phyloP scores from a whole-genome alignment of 805 yeast species.

The Saccharomyces cerevisiae region DNA sequence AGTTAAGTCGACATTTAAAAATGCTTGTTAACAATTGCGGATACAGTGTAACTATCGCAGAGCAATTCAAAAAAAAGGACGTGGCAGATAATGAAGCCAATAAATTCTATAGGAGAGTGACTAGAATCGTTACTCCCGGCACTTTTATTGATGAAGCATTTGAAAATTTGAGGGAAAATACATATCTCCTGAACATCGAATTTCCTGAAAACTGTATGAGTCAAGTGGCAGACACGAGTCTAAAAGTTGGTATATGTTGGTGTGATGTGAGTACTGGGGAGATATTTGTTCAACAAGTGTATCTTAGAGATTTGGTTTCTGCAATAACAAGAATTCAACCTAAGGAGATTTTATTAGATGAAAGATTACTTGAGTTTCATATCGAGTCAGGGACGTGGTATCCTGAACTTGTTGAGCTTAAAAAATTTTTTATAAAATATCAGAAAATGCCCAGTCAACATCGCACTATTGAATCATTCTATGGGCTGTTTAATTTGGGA shows the following conservation, averaged over 20 bases:
- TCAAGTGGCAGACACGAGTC: conserved; percentile 30
- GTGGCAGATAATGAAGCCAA: conserved; percentile 29
- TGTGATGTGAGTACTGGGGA: conserved; percentile 81
- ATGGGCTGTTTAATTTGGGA: conserved; percentile 31
- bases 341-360: conserved; percentile 61
- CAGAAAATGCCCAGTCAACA: conserved; percentile 37
- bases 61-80: conserved; percentile 41
- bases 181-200: conserved; percentile 58
- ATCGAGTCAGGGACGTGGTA: conserved; percentile 45
- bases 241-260: conserved; percentile 73
- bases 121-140: conserved; percentile 85
- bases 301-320: conserved; percentile 51
- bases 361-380: conserved; percentile 34
- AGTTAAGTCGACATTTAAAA: conserved; percentile 64
- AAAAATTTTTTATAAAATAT: conserved; percentile 50
- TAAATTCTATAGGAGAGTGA: conserved; percentile 55
- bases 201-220: conserved; percentile 44
- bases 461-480: conserved; percentile 33
- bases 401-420: conserved; percentile 49
- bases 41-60: conserved; percentile 73
- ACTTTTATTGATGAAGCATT: conserved; percentile 83
- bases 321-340: conserved; percentile 76
- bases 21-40: conserved; percentile 63
- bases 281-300: conserved; percentile 58
- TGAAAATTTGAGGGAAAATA: conserved; percentile 61